Evolutionary conservation across 495 filamentous ascomycete species (phyloP).

Genomic region (Penicillium coffeae): DNA sequence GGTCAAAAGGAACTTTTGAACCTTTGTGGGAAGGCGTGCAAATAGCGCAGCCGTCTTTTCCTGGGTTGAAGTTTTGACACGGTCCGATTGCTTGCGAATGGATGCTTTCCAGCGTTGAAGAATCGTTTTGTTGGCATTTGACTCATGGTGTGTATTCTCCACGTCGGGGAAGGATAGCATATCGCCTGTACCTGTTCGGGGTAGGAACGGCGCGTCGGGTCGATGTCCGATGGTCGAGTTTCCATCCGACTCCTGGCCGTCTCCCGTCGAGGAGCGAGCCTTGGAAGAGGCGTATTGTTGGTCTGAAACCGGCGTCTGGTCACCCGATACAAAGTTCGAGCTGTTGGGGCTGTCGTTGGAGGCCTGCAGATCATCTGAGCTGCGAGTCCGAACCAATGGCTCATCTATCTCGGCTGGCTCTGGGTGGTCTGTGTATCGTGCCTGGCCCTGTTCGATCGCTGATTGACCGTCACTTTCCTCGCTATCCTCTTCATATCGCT

Average conservation of each 20-base stretch:
- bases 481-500: constrained; percentile 56
- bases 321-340: constrained; percentile 37
- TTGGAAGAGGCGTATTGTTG: constrained; percentile 17
- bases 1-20: constrained; percentile 52
- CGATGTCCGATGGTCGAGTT: constrained; percentile 30
- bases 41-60: constrained; percentile 28
- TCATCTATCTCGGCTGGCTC: constrained; percentile 43
- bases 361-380: constrained; percentile 22
- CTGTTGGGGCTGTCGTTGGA: constrained; percentile 13
- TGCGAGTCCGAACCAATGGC: constrained; percentile 36
- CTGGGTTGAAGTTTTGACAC: constrained; percentile 18
- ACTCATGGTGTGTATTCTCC: constrained; percentile 26
- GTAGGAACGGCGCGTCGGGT: constrained; percentile 37
- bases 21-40: constrained; percentile 50
- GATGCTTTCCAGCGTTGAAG: constrained; percentile 23
- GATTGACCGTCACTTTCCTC: constrained; percentile 37
- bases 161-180: constrained; percentile 44
- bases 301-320: constrained; percentile 38
- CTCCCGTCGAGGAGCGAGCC: constrained; percentile 38
- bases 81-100: constrained; percentile 13
- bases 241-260: constrained; percentile 24
- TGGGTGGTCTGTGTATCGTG: constrained; percentile 60
- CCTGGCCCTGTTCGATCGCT: constrained; percentile 59
- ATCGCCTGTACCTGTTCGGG: constrained; percentile 38
- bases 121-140: constrained; percentile 15